A percentile compares a stretch with the other conserved stretches of the same genome.
phyloP scores from a whole-genome alignment of 179 eudicot species.

The Vitellaria paradoxa region DNA sequence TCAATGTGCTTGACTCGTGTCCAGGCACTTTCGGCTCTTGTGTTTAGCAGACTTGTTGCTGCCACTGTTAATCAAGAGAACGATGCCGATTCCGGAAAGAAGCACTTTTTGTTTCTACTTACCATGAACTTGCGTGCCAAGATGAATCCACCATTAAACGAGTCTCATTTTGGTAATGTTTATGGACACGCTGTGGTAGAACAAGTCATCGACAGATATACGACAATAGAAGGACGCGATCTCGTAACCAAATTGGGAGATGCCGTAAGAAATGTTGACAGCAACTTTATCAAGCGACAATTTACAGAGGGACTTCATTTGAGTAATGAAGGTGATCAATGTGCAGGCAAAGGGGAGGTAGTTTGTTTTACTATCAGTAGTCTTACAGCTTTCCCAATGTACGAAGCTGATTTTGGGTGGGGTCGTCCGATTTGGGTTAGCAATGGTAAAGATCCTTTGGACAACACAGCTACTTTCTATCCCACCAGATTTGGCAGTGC shows the following conservation, averaged over 20 bases:
- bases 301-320: slow-evolving; percentile 1
- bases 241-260: neutral
- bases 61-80: neutral
- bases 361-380: neutral
- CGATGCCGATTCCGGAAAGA: neutral
- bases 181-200: neutral
- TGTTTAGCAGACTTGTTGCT: too few species aligned
- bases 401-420: neutral
- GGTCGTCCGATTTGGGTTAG: neutral
- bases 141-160: neutral
- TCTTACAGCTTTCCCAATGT: neutral
- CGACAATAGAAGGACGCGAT: neutral
- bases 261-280: neutral
- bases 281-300: neutral
- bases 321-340: neutral
- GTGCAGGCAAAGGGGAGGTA: neutral
- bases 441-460: too few species aligned
- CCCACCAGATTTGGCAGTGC: too few species aligned
- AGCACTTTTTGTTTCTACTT: neutral
- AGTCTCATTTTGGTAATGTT: neutral
- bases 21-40: neutral
- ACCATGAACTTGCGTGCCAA: slow-evolving; percentile 14
- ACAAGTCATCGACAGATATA: neutral
- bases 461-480: too few species aligned
- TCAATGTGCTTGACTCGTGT: neutral